Conservation (phyloP, 106 monocot genomes). For the Allium sativum region DNA sequence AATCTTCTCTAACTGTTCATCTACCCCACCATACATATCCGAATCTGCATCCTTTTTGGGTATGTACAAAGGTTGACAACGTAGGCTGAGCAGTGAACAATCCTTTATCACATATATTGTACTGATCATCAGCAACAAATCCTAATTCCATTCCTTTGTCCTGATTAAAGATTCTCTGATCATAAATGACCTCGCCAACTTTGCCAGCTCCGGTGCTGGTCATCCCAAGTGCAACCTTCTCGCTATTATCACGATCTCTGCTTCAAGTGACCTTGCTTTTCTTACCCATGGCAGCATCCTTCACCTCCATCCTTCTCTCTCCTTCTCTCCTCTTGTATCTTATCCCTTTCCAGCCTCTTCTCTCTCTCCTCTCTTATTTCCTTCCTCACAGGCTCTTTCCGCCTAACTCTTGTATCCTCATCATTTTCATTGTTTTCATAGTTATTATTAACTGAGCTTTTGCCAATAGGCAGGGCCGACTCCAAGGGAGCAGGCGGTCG, state of each 20-base stretch:
- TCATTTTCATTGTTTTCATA: slow-evolving; percentile 7
- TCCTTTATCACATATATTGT: slow-evolving; percentile 89
- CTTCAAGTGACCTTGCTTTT: slow-evolving; percentile 91
- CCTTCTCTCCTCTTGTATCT: slow-evolving; percentile 79
- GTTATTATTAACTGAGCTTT: slow-evolving; percentile 20
- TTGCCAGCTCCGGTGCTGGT: slow-evolving; percentile 60
- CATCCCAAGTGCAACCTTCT: slow-evolving; percentile 96
- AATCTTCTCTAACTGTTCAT: slow-evolving; percentile 91
- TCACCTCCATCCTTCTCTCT: slow-evolving; percentile 77
- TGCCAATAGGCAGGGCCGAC: too few species aligned
- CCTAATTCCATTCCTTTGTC: slow-evolving; percentile 98
- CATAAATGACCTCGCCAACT: slow-evolving; percentile 89
- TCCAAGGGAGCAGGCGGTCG: too few species aligned
- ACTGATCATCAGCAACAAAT: slow-evolving; percentile 87
- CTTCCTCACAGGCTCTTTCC: slow-evolving; percentile 27
- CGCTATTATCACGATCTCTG: slow-evolving; percentile 79
- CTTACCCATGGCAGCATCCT: slow-evolving; percentile 83
- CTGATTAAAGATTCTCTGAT: slow-evolving; percentile 92
- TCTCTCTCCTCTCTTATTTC: slow-evolving; percentile 78
- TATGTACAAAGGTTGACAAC: slow-evolving; percentile 79
- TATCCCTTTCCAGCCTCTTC: slow-evolving; percentile 71
- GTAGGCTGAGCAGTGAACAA: slow-evolving; percentile 89
- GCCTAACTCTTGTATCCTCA: slow-evolving; percentile 20
- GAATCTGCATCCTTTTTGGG: slow-evolving; percentile 80
- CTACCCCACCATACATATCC: slow-evolving; percentile 92